These are phyloP conservation scores for Cryphonectria carpinicola DNA, from an alignment of 2,329 filamentous ascomycete genomes.

Conservation along the genomic window DNA sequence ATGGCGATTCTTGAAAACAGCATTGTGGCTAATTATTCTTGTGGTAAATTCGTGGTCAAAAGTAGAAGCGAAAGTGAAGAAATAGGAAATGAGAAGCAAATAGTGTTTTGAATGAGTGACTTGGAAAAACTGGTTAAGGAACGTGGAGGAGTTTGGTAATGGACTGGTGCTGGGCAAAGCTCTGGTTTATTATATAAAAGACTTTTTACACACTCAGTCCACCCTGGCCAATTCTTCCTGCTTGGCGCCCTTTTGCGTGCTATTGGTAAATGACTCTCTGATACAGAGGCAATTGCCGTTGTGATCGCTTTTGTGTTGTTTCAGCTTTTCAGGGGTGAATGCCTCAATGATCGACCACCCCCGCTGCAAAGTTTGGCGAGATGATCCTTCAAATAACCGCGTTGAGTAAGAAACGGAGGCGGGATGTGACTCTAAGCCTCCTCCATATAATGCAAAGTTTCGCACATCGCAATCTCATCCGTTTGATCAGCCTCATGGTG, in stretches of 20 bases:
- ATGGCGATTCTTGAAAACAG: not conserved
- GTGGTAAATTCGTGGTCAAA: not conserved
- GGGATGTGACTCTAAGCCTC: not conserved
- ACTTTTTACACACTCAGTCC: not conserved
- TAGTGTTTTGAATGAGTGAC: not conserved
- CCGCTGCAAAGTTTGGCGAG: not conserved
- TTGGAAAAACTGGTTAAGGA: not conserved
- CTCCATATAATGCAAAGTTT: not conserved
- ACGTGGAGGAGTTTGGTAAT: not conserved
- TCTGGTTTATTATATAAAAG: not conserved
- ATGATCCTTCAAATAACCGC: not conserved
- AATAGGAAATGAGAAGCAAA: not conserved
- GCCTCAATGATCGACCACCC: conserved; percentile 1
- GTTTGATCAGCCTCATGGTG: not conserved
- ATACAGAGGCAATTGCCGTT: not conserved
- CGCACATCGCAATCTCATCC: not conserved
- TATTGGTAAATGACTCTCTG: not conserved
- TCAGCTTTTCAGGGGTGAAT: not conserved
- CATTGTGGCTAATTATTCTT: not conserved
- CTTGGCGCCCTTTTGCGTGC: not conserved
- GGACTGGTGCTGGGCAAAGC: not conserved
- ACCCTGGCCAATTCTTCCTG: not conserved
- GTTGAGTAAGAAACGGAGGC: not conserved
- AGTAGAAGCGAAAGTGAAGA: not conserved
- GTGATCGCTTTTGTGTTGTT: not conserved